These are phyloP conservation scores for Sporobolomyces pararoseus DNA, from an alignment of 768 basidiomycete species.

Conservation along the genomic window DNA sequence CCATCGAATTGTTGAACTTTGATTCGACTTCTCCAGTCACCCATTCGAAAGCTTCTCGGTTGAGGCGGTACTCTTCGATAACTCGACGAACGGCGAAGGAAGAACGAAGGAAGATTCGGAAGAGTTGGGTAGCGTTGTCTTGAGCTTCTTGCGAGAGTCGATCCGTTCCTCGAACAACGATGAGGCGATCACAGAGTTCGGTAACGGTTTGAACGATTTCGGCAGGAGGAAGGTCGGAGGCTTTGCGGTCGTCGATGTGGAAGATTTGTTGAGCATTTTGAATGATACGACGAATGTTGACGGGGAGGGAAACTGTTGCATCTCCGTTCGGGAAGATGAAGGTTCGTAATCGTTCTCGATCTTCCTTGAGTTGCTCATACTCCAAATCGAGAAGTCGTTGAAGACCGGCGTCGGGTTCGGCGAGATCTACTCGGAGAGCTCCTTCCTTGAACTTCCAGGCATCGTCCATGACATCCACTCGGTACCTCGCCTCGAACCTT, in stretches of 20 bases:
- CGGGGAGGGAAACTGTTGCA: constrained; percentile 82
- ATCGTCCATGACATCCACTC: constrained; percentile 81
- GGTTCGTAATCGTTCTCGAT: constrained; percentile 70
- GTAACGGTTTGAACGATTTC: constrained; percentile 78
- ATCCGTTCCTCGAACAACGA: constrained; percentile 86
- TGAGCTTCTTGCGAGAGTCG: constrained; percentile 70
- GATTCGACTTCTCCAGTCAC: constrained; percentile 91
- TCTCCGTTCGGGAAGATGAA: constrained; percentile 74
- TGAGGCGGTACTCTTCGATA: constrained; percentile 80
- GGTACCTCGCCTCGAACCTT: constrained; percentile 84
- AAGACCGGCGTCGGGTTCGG: constrained; percentile 64
- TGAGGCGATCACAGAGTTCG: constrained; percentile 68
- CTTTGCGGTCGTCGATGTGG: constrained; percentile 90
- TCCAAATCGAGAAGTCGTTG: constrained; percentile 82
- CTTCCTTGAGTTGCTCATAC: constrained; percentile 61
- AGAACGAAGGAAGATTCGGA: constrained; percentile 87
- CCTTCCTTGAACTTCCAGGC: constrained; percentile 72
- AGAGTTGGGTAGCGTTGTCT: constrained; percentile 80
- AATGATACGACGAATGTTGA: constrained; percentile 90
- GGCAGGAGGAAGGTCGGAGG: constrained; percentile 81
- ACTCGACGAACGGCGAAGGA: constrained; percentile 83
- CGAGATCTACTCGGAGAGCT: constrained; percentile 79
- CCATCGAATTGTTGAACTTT: constrained; percentile 89
- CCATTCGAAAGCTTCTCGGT: constrained; percentile 95
- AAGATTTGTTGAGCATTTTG: constrained; percentile 95